A percentile compares a stretch with the other conserved stretches of the same genome.
These are phyloP conservation scores for Penicillium argentinense DNA, from an alignment of 495 filamentous ascomycete genomes.

Conservation along the genomic window DNA sequence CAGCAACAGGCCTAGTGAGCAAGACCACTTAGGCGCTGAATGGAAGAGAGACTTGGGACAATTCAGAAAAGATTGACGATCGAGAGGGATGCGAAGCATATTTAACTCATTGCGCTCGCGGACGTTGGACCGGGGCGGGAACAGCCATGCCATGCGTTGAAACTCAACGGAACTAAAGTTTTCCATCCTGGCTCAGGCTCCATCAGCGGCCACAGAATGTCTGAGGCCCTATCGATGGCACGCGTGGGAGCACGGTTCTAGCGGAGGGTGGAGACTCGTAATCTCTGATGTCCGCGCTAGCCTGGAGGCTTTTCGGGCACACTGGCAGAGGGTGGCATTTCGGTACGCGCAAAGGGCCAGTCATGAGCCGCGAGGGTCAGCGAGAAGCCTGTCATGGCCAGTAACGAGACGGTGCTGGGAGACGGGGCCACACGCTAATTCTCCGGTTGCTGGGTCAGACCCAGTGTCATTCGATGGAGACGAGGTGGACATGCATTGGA, in stretches of 20 bases:
- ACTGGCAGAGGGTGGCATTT: background rate
- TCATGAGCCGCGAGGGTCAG: no score
- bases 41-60: background rate
- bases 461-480: no score
- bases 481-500: no score
- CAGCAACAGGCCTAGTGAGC: background rate
- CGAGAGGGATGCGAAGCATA: background rate
- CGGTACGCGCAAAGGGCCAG: no score
- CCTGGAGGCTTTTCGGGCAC: background rate
- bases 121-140: background rate
- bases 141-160: no score
- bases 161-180: no score
- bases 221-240: background rate
- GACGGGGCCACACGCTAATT: no score
- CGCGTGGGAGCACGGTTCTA: background rate
- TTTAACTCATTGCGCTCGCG: background rate
- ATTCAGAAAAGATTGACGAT: slow-evolving; percentile 2
- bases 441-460: no score
- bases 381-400: no score
- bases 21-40: background rate
- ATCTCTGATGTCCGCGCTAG: background rate
- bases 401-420: no score
- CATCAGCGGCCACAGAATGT: background rate
- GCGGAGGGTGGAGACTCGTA: background rate
- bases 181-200: no score